Conservation (phyloP, 768 basidiomycete species). For the Pleurotus giganteus region DNA sequence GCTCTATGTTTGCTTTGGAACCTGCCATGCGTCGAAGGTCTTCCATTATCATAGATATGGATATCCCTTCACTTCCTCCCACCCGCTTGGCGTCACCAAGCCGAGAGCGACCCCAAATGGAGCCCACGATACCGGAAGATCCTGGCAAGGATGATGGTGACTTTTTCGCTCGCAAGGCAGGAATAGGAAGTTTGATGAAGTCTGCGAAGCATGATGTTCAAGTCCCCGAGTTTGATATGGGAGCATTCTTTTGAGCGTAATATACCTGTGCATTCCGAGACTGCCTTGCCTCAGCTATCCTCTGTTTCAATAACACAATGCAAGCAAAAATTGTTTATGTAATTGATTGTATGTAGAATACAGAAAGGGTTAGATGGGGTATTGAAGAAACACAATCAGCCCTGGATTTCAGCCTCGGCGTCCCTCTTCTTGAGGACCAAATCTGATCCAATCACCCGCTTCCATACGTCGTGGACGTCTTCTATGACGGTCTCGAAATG, state of each 20-base stretch:
- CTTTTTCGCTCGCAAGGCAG: conserved; percentile 63
- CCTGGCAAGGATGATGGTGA: conserved; percentile 39
- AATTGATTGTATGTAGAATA: conserved; percentile 14
- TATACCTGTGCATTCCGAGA: not conserved
- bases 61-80: conserved; percentile 59
- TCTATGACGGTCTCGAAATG: conserved; percentile 99
- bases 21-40: conserved; percentile 58
- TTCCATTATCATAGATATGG: conserved; percentile 90
- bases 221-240: conserved; percentile 88
- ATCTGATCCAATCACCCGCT: conserved; percentile 73
- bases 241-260: conserved; percentile 56
- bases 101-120: conserved; percentile 18
- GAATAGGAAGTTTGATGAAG: conserved; percentile 83
- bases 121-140: conserved; percentile 41
- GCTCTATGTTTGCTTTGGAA: conserved; percentile 45
- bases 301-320: too few relatives aligned
- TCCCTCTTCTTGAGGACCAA: conserved; percentile 90
- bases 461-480: conserved; percentile 96
- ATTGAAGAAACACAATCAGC: conserved; percentile 21
- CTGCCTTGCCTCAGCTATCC: too few relatives aligned
- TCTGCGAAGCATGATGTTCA: conserved; percentile 86
- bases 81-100: conserved; percentile 55
- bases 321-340: not conserved
- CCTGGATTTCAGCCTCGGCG: conserved; percentile 61
- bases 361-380: conserved; percentile 9